Conservation (phyloP, 2,329 filamentous ascomycete genomes). For the Coniella vitis region DNA sequence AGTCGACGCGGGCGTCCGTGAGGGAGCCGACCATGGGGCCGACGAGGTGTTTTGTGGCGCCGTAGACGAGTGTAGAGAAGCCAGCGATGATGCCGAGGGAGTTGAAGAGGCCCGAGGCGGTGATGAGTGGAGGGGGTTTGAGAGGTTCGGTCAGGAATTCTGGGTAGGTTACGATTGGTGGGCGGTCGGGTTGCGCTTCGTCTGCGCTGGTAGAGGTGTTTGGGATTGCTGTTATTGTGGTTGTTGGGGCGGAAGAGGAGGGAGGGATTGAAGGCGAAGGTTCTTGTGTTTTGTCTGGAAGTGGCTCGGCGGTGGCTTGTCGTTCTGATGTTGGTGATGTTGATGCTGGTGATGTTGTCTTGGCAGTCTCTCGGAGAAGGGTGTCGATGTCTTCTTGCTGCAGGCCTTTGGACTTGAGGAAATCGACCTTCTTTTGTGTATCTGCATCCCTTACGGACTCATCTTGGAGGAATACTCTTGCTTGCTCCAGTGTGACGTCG, state of each 20-base stretch:
- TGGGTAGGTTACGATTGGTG: conserved; percentile 63
- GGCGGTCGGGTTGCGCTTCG: conserved; percentile 32
- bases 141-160: conserved; percentile 57
- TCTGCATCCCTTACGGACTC: conserved; percentile 63
- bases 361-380: conserved; percentile 41
- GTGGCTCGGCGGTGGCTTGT: conserved; percentile 7
- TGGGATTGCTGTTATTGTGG: conserved; percentile 9
- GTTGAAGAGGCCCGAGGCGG: conserved; percentile 50
- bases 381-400: conserved; percentile 58
- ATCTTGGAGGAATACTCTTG: conserved; percentile 69
- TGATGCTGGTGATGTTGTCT: conserved; percentile 1
- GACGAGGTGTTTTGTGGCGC: conserved; percentile 62
- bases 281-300: conserved; percentile 1
- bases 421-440: conserved; percentile 65
- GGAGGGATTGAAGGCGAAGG: background rate
- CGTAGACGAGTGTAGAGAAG: conserved; percentile 60
- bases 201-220: conserved; percentile 19
- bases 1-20: conserved; percentile 45
- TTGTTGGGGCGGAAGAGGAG: too few species aligned
- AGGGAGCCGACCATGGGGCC: conserved; percentile 52
- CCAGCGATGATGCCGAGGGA: conserved; percentile 52
- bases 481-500: conserved; percentile 50
- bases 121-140: conserved; percentile 55
- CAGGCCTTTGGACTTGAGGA: conserved; percentile 73
- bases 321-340: background rate